Percentiles rank a stretch among this genome's conserved stretches.
These are phyloP conservation scores for Blastocystis sp. DNA, from an alignment of 352 stramenopile species.

Conservation along the genomic window DNA sequence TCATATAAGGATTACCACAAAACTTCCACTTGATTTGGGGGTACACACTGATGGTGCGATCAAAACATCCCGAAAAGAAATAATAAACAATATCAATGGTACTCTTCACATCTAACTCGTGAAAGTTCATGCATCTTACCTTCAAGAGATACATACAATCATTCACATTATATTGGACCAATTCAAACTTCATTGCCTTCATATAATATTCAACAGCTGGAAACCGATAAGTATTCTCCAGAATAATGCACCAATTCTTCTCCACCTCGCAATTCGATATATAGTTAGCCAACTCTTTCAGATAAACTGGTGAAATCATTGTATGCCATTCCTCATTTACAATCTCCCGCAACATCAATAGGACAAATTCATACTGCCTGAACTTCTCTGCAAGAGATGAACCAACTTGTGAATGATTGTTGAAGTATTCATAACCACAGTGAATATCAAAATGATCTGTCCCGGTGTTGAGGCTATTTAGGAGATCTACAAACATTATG, in stretches of 20 bases:
- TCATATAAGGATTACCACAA: neutral
- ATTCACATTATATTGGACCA: neutral
- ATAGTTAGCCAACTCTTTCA: neutral
- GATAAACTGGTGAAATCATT: neutral
- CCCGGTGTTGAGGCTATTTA: neutral
- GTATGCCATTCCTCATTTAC: neutral
- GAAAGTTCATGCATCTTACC: slow-evolving; percentile 24
- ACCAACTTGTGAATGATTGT: neutral
- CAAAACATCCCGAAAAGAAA: neutral
- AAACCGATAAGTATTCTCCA: neutral
- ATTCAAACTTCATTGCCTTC: slow-evolving; percentile 27
- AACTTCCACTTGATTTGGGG: slow-evolving; percentile 52
- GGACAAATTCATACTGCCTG: neutral
- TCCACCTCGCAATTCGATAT: neutral
- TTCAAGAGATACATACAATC: slow-evolving; percentile 43
- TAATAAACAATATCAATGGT: neutral
- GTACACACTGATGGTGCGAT: neutral
- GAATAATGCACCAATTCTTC: slow-evolving; percentile 16
- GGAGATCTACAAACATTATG: neutral
- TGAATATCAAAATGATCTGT: neutral
- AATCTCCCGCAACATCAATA: neutral
- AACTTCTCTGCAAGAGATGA: neutral
- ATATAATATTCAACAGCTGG: neutral
- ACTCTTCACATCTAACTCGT: neutral
- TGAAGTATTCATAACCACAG: slow-evolving; percentile 20